Base-by-base conservation (phyloP, 2,329 filamentous ascomycete genomes). In the Elsinoe necatrix region DNA sequence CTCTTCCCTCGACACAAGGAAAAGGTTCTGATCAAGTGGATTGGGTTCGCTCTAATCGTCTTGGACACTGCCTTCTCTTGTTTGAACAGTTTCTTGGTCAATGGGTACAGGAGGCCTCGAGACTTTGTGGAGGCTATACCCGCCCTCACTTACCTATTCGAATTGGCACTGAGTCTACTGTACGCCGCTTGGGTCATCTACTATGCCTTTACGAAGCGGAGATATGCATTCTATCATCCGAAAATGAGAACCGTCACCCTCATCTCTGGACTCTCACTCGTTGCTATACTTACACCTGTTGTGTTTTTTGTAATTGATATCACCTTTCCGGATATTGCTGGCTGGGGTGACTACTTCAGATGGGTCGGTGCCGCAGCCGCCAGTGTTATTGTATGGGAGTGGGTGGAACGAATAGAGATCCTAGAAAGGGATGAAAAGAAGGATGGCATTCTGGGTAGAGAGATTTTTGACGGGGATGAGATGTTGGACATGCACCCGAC, bases 1-100 rank as follows among this genome's bases (percentile, higher is more conserved):
- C 78, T 98, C 1, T 98, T 98, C 64, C 93, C 93, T 6, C 88
- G 93, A 31, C 92, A 97, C 67, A 88, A 95, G 66, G 93, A 98
- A 73, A 97, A 97, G 73, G 85, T 97, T 54, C 88, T 97, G 63
- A 98, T 98, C 73, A 97, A 97, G 74, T 98, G 92, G 92, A 89
- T 92, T 14, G 93, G 92, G 1, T 96, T 97, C 68, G 90, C 87
- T 2, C 80, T 98, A 57, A 96, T 98, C 66, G 82, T 89, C 0
- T 79, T 96, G 59, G 92, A 97, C 68, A 85, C 92, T 42, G 83
- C 91, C 9, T 98, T 98, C 70, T 91, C 87, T 66, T 89, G 87
- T 48, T 80, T 97, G 58, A 95, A 96, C 75, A 93, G 87, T 65
- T 97, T 97, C 66, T 70, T 81, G 54, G 74, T 80, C 54, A 75